A percentile compares a stretch with the other conserved stretches of the same genome.
Conservation (phyloP, 1,139 yeast genomes). For the Candida glucosophila region DNA sequence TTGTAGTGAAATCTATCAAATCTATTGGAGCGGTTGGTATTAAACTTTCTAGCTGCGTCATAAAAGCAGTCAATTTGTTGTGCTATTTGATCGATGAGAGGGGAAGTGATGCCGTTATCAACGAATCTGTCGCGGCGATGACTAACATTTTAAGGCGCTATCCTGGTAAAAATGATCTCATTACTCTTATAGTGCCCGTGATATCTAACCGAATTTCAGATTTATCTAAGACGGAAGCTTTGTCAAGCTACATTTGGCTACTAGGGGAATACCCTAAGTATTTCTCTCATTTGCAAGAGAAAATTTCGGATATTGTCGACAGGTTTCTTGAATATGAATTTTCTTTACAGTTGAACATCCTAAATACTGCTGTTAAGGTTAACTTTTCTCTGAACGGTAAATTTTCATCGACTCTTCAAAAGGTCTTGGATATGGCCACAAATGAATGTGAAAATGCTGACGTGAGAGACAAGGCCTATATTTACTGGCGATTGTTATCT, state of each 20-base stretch:
- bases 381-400: constrained; percentile 36
- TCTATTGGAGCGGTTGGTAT: constrained; percentile 89
- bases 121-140: constrained; percentile 71
- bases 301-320: constrained; percentile 42
- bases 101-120: constrained; percentile 64
- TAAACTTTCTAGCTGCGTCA: constrained; percentile 53
- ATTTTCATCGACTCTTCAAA: constrained; percentile 49
- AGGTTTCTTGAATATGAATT: constrained; percentile 69
- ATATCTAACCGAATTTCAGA: constrained; percentile 53
- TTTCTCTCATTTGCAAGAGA: constrained; percentile 45
- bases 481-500: constrained; percentile 89
- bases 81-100: constrained; percentile 71
- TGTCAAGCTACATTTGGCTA: constrained; percentile 80
- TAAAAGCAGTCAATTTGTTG: constrained; percentile 68
- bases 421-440: constrained; percentile 68
- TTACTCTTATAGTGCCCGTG: constrained; percentile 63
- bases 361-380: constrained; percentile 74
- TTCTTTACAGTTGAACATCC: constrained; percentile 63
- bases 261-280: constrained; percentile 81
- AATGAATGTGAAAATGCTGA: constrained; percentile 82
- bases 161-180: constrained; percentile 49
- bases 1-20: constrained; percentile 72
- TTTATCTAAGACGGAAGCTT: constrained; percentile 53
- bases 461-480: constrained; percentile 87
- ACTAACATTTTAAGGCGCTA: constrained; percentile 76